Percentiles rank a stretch among this genome's conserved stretches.
Conservation (phyloP, 768 basidiomycete genomes). For the Harrya chromipes region DNA sequence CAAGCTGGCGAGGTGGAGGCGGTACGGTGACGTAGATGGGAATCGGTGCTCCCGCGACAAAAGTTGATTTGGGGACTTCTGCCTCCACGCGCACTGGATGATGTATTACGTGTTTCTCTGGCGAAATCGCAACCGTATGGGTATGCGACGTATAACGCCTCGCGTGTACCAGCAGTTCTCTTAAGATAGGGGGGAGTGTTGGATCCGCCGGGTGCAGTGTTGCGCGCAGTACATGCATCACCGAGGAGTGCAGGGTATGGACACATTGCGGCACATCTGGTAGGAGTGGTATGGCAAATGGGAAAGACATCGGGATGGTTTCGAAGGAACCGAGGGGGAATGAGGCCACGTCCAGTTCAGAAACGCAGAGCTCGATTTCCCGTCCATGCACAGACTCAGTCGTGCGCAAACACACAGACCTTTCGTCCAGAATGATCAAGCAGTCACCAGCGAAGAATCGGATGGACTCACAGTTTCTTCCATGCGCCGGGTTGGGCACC, state of each 20-base stretch:
- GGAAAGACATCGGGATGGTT: constrained; percentile 57
- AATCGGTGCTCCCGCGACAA: constrained; percentile 68
- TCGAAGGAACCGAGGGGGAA: constrained; percentile 35
- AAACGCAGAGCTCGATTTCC: constrained; percentile 63
- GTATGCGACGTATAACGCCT: constrained; percentile 70
- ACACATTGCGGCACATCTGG: constrained; percentile 82
- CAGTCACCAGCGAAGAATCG: constrained; percentile 10
- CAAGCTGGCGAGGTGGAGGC: constrained; percentile 63
- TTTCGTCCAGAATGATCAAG: constrained; percentile 28
- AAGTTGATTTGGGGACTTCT: constrained; percentile 69
- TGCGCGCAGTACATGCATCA: constrained; percentile 69
- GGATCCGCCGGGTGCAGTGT: constrained; percentile 53
- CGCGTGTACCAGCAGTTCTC: constrained; percentile 65
- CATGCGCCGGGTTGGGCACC: constrained; percentile 56
- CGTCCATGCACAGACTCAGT: constrained; percentile 59
- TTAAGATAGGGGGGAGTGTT: constrained; percentile 40
- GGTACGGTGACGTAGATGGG: constrained; percentile 81
- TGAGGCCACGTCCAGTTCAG: constrained; percentile 55
- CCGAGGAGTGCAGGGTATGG: constrained; percentile 68
- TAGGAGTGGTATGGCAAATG: constrained; percentile 80
- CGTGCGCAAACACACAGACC: constrained; percentile 64
- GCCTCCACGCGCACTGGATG: constrained; percentile 67
- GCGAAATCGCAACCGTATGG: constrained; percentile 51
- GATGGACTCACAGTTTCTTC: constrained; percentile 63
- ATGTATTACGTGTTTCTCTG: constrained; percentile 54